Percentiles rank a stretch among this genome's conserved stretches.
phyloP scores from a whole-genome alignment of 345 rosid genomes.

The Acer saccharum region DNA sequence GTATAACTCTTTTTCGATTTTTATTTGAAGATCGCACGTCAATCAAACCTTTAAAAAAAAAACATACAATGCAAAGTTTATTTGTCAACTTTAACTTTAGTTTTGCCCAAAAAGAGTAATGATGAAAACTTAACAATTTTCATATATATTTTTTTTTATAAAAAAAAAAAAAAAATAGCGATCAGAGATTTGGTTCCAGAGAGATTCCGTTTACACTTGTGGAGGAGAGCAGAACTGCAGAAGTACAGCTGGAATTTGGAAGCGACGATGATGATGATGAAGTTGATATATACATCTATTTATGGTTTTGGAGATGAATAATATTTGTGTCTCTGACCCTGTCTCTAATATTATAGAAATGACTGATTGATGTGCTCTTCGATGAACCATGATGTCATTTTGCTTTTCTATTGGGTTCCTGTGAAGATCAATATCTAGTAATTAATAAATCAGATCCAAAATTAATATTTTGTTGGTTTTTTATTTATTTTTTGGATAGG shows the following conservation, averaged over 20 bases:
- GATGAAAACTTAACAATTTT: no score
- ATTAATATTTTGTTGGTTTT: no score
- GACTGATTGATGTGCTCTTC: conserved; percentile 2
- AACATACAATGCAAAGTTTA: no score
- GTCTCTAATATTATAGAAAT: not conserved
- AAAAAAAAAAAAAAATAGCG: no score
- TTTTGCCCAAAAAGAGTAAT: no score
- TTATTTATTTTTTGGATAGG: no score
- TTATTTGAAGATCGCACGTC: no score
- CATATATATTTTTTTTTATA: no score
- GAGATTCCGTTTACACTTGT: not conserved
- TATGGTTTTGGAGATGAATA: not conserved
- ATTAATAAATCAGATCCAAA: no score
- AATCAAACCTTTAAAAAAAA: no score
- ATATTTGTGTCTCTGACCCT: not conserved
- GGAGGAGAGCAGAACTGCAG: not conserved
- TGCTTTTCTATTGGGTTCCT: not conserved
- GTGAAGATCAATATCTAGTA: not conserved
- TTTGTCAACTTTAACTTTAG: no score
- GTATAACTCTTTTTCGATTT: no score
- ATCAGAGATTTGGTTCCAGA: not conserved
- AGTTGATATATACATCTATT: not conserved
- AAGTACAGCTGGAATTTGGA: not conserved
- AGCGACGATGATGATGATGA: not conserved
- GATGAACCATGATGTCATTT: not conserved